These are phyloP conservation scores for Claviceps purpurea DNA, from an alignment of 2,329 filamentous ascomycete genomes.

Conservation along the genomic window DNA sequence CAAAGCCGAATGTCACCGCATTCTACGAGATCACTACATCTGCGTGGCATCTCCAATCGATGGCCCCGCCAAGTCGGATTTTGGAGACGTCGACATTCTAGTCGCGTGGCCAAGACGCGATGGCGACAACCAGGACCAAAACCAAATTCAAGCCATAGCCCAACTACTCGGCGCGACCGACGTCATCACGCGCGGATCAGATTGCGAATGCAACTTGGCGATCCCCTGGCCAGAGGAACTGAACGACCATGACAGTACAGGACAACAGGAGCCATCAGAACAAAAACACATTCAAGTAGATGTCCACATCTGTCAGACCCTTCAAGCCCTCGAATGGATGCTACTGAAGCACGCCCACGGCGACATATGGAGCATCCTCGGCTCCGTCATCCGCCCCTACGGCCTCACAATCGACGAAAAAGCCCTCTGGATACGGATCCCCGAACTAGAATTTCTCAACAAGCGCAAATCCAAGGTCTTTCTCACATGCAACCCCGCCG, in stretches of 20 bases:
- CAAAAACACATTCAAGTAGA: constrained; percentile 52
- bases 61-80: constrained; percentile 51
- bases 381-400: constrained; percentile 46
- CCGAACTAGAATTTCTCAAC: constrained; percentile 50
- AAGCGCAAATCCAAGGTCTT: constrained; percentile 43
- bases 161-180: constrained; percentile 31
- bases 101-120: constrained; percentile 26
- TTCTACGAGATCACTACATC: constrained; percentile 38
- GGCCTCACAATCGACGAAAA: constrained; percentile 53
- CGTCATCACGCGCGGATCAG: constrained; percentile 17
- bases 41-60: constrained; percentile 50
- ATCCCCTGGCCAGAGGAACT: constrained; percentile 35
- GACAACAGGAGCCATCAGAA: not conserved
- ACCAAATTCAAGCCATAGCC: constrained; percentile 19
- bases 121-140: constrained; percentile 1
- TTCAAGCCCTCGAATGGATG: constrained; percentile 42
- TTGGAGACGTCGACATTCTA: constrained; percentile 64
- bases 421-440: constrained; percentile 52
- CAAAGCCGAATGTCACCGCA: constrained; percentile 28
- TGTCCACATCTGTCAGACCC: constrained; percentile 37
- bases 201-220: constrained; percentile 32
- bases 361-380: constrained; percentile 55
- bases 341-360: constrained; percentile 58
- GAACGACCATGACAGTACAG: not conserved
- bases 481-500: constrained; percentile 42